These are phyloP conservation scores for Schwanniomyces pseudopolymorphus DNA, from an alignment of 805 yeast species.

Conservation along the genomic window DNA sequence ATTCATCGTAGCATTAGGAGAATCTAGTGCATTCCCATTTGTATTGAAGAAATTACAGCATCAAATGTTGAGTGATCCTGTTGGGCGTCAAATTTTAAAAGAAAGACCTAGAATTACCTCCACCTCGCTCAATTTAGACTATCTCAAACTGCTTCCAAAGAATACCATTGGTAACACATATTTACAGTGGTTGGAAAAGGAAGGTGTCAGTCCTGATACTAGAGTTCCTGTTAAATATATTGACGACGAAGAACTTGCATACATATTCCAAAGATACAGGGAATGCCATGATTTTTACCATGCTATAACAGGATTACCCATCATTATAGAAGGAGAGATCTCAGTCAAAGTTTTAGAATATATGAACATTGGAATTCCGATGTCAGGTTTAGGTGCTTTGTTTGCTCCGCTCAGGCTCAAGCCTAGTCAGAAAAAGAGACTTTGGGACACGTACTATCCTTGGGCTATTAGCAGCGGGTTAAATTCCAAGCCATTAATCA, in stretches of 20 bases:
- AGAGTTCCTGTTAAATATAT: conserved; percentile 85
- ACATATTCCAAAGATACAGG: conserved; percentile 88
- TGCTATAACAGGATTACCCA: conserved; percentile 85
- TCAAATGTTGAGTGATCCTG: conserved; percentile 71
- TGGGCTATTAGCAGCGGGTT: conserved; percentile 83
- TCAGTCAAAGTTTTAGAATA: conserved; percentile 91
- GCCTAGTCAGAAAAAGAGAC: conserved; percentile 57
- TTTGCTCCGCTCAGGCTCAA: conserved; percentile 82
- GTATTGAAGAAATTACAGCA: conserved; percentile 62
- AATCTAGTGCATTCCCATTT: conserved; percentile 76
- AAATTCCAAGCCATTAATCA: conserved; percentile 71
- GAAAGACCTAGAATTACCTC: conserved; percentile 86
- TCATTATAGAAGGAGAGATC: conserved; percentile 93
- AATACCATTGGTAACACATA: conserved; percentile 81
- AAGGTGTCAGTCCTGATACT: conserved; percentile 92
- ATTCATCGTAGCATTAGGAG: conserved; percentile 83
- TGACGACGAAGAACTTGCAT: conserved; percentile 87
- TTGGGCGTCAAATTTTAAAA: conserved; percentile 73
- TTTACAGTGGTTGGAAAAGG: conserved; percentile 75
- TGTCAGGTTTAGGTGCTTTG: conserved; percentile 92
- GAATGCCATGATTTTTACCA: conserved; percentile 98
- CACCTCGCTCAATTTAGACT: conserved; percentile 60
- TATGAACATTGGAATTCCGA: conserved; percentile 88
- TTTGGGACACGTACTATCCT: conserved; percentile 73
- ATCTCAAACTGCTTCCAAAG: conserved; percentile 58